Evolutionary conservation across 1,284 basidiomycete species (phyloP).

Genomic region (Inonotus hispidus): DNA sequence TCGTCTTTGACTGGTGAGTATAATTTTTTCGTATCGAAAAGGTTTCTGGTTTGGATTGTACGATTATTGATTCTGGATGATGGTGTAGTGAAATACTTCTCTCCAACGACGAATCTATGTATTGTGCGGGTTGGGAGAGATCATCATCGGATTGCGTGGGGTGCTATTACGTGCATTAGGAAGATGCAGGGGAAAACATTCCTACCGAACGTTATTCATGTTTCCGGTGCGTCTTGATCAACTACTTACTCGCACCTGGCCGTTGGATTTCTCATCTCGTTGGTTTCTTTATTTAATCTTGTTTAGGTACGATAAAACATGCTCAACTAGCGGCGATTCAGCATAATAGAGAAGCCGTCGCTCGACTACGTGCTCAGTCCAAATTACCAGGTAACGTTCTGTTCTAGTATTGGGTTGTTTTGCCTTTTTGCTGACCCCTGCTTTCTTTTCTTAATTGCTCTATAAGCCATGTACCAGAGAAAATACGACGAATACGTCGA

Average conservation of each 20-base stretch:
- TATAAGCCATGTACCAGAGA: conserved; percentile 46
- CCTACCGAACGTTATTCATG: conserved; percentile 67
- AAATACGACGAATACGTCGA: conserved; percentile 54
- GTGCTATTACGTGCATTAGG: conserved; percentile 58
- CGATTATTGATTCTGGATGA: background rate
- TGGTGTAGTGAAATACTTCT: conserved; percentile 71
- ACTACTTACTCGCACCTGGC: background rate
- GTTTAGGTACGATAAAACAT: conserved; percentile 71
- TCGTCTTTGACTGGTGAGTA: conserved; percentile 56
- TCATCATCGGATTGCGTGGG: conserved; percentile 70
- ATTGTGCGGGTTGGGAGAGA: conserved; percentile 76
- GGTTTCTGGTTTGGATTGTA: background rate
- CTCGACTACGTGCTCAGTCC: conserved; percentile 49
- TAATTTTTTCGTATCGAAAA: background rate
- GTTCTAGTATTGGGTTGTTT: background rate
- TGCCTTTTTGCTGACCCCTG: background rate
- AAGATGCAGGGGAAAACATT: conserved; percentile 49
- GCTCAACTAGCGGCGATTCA: conserved; percentile 67
- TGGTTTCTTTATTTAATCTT: background rate
- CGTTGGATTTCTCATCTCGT: background rate
- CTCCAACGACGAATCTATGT: conserved; percentile 68
- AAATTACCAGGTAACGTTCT: conserved; percentile 43
- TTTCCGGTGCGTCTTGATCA: conserved; percentile 52
- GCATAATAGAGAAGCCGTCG: conserved; percentile 65
- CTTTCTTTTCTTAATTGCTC: background rate